A percentile compares a stretch with the other conserved stretches of the same genome.
phyloP scores from a whole-genome alignment of 1,139 yeast species.

The Saccharomyces hybrid region DNA sequence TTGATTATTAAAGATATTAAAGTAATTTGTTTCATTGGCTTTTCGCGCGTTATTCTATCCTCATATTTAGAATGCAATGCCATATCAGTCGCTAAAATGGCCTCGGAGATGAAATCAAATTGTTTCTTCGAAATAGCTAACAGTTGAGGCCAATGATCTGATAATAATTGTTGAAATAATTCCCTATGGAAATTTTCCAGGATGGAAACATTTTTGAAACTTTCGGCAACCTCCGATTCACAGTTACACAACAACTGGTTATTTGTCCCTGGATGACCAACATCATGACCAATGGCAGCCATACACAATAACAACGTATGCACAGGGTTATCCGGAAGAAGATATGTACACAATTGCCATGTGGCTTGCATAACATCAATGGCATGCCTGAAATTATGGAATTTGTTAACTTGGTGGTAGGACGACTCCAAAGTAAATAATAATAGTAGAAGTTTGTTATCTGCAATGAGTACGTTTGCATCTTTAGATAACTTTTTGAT shows the following conservation, averaged over 20 bases:
- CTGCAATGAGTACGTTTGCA: constrained; percentile 15
- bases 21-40: constrained; percentile 25
- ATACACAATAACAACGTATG: constrained; percentile 40
- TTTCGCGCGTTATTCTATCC: constrained; percentile 19
- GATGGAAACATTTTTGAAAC: constrained; percentile 60
- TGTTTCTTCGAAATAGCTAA: constrained; percentile 16
- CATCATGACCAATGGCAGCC: constrained; percentile 91
- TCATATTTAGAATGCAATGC: constrained; percentile 78
- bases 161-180: constrained; percentile 54
- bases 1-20: constrained; percentile 67
- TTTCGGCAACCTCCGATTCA: constrained; percentile 57
- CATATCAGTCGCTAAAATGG: constrained; percentile 88
- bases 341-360: constrained; percentile 21
- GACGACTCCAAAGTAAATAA: constrained; percentile 46
- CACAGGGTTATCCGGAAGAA: constrained; percentile 11
- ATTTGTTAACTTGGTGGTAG: constrained; percentile 77
- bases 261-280: constrained; percentile 93
- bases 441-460: constrained; percentile 22
- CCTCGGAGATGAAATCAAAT: constrained; percentile 22
- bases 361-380: constrained; percentile 92
- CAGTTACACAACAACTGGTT: constrained; percentile 60
- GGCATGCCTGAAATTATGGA: constrained; percentile 93
- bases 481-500: constrained; percentile 17
- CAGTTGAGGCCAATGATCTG: constrained; percentile 56
- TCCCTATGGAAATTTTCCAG: constrained; percentile 81